A percentile compares a stretch with the other conserved stretches of the same genome.
phyloP scores from a whole-genome alignment of 164 flowering plant species.

The Taxillus chinensis region DNA sequence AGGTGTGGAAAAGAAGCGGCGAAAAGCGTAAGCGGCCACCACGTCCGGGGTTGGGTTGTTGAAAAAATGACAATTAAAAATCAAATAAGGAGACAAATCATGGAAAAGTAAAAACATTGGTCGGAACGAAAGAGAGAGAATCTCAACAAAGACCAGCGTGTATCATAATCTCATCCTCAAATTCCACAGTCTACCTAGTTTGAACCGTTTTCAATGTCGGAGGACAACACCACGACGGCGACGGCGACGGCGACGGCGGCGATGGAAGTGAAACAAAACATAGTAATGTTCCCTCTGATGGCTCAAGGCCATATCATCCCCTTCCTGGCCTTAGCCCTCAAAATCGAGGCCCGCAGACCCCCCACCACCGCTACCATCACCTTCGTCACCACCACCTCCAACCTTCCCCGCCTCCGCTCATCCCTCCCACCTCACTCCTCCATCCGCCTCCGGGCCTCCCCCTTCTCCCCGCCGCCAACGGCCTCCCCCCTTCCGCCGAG shows the following conservation, averaged over 20 bases:
- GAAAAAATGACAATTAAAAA: too few relatives aligned
- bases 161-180: too few relatives aligned
- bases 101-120: too few relatives aligned
- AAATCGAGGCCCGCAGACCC: constrained; percentile 9
- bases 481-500: constrained; percentile 43
- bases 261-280: constrained; percentile 7
- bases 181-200: too few relatives aligned
- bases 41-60: too few relatives aligned
- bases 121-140: too few relatives aligned
- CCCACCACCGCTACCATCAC: constrained; percentile 16
- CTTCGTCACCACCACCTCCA: constrained; percentile 37
- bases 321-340: constrained; percentile 33
- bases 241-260: constrained; percentile 9
- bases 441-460: constrained; percentile 30
- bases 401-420: constrained; percentile 27
- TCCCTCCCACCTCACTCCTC: constrained; percentile 29
- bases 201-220: too few relatives aligned
- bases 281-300: constrained; percentile 37
- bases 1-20: too few relatives aligned
- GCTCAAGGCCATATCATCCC: constrained; percentile 41
- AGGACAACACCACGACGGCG: too few relatives aligned
- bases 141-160: too few relatives aligned
- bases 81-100: too few relatives aligned
- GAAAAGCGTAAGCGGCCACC: too few relatives aligned
- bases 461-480: constrained; percentile 35